Base-by-base conservation (phyloP, 805 yeast genomes). In the Lipomyces orientalis region DNA sequence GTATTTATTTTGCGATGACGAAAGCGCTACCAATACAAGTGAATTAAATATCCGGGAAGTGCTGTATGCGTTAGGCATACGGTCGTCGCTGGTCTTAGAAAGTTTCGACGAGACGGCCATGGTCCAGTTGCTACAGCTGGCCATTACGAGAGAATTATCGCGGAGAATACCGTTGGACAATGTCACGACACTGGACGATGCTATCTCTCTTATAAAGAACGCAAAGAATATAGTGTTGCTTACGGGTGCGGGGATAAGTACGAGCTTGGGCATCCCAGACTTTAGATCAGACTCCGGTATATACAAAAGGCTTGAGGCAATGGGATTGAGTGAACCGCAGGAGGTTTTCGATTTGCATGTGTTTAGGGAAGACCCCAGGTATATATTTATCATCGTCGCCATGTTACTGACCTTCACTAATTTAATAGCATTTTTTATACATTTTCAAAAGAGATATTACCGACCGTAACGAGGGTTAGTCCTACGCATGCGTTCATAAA, bases 221-320 rank as follows among this genome's bases (percentile, higher is more conserved):
- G 86, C 95, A 0, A 75, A 82, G 14, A 88, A 86, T 54, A 83
- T 93, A 10, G 74, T 93, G 66, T 93, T 93, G 0, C 77, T 93
- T 29, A 91, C 97, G 0, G 98, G 98, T 16, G 98, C 98, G 0
- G 98, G 98, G 31, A 91, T 93, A 64, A 90, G 96, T 46, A 92
- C 97, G 2, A 87, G 92, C 1, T 79, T 92, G 63, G 97, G 97
- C 7, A 93, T 92, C 64, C 97, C 97, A 0, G 97, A 92, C 79
- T 92, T 93, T 79, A 84, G 98, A 76, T 91, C 97, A 0, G 87
- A 91, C n/a, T 83, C 88, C 71, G 98, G 98, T 60, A 85, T 93
- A 64, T 93, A 93, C 78, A 83, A 91, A 1, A 85, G 85, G 73
- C 83, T 93, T 72, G 83, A 84, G 62, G 84, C 85, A 73, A 78